These are phyloP conservation scores for Corniculantispora saksenae DNA, from an alignment of 2,329 filamentous ascomycete species.

Conservation along the genomic window DNA sequence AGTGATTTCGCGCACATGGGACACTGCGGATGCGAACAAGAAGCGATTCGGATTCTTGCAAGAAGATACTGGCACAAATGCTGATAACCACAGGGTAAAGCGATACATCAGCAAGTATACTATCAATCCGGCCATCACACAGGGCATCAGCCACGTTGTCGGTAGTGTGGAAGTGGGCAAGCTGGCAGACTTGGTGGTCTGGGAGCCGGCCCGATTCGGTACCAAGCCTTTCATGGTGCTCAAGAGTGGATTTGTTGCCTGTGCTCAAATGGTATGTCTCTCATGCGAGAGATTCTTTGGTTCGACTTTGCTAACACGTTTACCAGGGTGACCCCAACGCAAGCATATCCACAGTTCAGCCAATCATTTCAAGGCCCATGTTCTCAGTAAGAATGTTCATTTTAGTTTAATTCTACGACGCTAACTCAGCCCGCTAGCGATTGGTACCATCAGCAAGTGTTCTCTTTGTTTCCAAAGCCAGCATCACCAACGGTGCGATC, in stretches of 20 bases:
- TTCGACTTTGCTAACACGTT: not conserved
- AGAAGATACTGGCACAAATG: slow-evolving; percentile 76
- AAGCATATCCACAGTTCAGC: slow-evolving; percentile 83
- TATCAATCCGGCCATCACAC: slow-evolving; percentile 87
- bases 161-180: slow-evolving; percentile 89
- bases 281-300: not conserved
- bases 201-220: slow-evolving; percentile 83
- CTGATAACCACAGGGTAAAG: slow-evolving; percentile 91
- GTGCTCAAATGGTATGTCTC: slow-evolving; percentile 73
- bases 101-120: slow-evolving; percentile 95
- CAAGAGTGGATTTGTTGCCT: slow-evolving; percentile 85
- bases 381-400: slow-evolving; percentile 55
- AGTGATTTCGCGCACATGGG: slow-evolving; percentile 91
- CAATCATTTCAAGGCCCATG: slow-evolving; percentile 82
- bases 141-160: slow-evolving; percentile 85
- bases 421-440: slow-evolving; percentile 30
- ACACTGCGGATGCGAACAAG: slow-evolving; percentile 97
- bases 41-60: slow-evolving; percentile 73
- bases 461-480: slow-evolving; percentile 78
- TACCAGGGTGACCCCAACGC: slow-evolving; percentile 69
- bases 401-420: not conserved
- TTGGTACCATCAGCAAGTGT: slow-evolving; percentile 72
- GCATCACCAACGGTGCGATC: slow-evolving; percentile 66
- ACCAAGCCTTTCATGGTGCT: slow-evolving; percentile 80
- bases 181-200: slow-evolving; percentile 84